Percentiles rank a stretch among this genome's conserved stretches.
phyloP scores from a whole-genome alignment of 768 basidiomycete genomes.

The Russula abietina region DNA sequence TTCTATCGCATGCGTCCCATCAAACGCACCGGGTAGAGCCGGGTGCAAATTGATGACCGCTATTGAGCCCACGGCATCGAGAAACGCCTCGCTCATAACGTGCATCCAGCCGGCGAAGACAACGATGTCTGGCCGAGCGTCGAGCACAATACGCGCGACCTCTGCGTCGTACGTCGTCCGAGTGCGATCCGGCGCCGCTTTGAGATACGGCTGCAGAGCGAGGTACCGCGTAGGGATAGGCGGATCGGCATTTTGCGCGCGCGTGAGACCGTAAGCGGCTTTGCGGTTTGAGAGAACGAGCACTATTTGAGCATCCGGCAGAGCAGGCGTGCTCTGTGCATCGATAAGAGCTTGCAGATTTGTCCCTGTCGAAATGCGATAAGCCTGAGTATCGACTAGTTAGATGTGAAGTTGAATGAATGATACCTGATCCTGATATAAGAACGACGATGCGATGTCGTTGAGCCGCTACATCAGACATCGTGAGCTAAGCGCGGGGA shows the following conservation, averaged over 20 bases:
- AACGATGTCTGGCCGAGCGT: constrained; percentile 69
- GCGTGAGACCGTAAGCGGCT: constrained; percentile 79
- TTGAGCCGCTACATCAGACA: constrained; percentile 4
- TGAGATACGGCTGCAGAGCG: constrained; percentile 79
- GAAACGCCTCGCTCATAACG: constrained; percentile 76
- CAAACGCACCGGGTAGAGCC: constrained; percentile 92
- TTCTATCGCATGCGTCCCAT: constrained; percentile 87
- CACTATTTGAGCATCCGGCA: constrained; percentile 64
- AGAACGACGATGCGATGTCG: constrained; percentile 36
- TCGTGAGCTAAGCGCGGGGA: background rate
- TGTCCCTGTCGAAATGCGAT: constrained; percentile 51
- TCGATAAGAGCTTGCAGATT: constrained; percentile 97
- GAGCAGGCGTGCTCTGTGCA: constrained; percentile 65
- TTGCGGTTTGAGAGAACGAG: constrained; percentile 91
- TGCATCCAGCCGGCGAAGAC: constrained; percentile 99
- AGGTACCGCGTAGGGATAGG: constrained; percentile 80
- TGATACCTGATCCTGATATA: constrained; percentile 59
- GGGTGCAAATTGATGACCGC: constrained; percentile 97
- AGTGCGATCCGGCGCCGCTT: constrained; percentile 62
- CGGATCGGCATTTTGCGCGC: constrained; percentile 65
- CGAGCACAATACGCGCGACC: constrained; percentile 61
- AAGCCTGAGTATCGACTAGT: background rate
- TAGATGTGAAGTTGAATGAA: background rate
- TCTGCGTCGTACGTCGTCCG: constrained; percentile 82
- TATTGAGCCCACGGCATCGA: constrained; percentile 60